Evolutionary conservation across 108 stramenopile genomes (phyloP), one percentile per base, ranked within the genome.

Genomic region (Cylindrotheca fusiformis): DNA sequence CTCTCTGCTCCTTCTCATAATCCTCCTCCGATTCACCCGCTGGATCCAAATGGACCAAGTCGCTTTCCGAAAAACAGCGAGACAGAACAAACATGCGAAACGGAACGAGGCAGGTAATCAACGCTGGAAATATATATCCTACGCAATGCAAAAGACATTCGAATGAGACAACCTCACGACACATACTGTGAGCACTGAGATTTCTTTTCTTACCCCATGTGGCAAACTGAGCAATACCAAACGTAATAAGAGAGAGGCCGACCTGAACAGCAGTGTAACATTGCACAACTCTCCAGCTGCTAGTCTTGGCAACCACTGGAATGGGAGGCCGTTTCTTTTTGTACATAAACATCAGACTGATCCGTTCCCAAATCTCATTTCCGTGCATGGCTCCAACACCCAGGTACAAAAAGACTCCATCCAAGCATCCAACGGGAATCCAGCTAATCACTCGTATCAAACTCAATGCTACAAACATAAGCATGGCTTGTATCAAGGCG

Each of bases 291-390:
- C 58, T 82, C 50, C 65, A 68, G 18, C 77, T 62, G 2, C 72
- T 69, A 6, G 93, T 74, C 1, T 71, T 48, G 14, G 58, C 59
- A 72, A 82, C 88, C 85, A 48, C 80, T 48, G 58, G 75, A 56
- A 52, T 88, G 61, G 8, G 84, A 64, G 71, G 89, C 17, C 52
- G 74, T 30, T 63, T 82, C 73, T 62, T 75, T 63, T 53, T 82
- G 68, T 31, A 77, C 55, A 66, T 78, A 79, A 82, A 76, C 58
- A 52, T 69, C 27, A 70, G 68, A 25, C 19, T 55, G 29, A 91
- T 80, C 5, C 95, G 81, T 62, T 93, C 90, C 84, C 79, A 87
- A 67, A 96, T 76, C 69, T 93, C 87, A 57, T 91, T 95, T 21
- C 89, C 93, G 52, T 74, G 77, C 55, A 96, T 60, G 2, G 91